A percentile compares a stretch with the other conserved stretches of the same genome.
Conservation (phyloP, 495 filamentous ascomycete species). For the Cercophora scortea region DNA sequence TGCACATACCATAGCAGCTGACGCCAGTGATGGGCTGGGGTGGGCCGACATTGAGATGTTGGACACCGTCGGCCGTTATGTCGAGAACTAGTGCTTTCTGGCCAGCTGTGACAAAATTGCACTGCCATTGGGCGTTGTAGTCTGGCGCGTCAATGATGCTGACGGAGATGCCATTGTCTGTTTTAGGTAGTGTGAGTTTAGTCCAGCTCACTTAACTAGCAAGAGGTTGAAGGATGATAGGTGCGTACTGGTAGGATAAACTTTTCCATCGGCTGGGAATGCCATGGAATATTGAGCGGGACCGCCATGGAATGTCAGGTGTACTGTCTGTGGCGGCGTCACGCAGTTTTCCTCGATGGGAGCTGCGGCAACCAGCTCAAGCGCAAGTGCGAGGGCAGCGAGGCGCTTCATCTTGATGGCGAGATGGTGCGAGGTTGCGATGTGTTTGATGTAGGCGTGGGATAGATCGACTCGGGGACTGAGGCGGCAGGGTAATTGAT, state of each 20-base stretch:
- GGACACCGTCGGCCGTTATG: constrained; percentile 9
- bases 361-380: neutral
- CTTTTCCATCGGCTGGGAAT: constrained; percentile 20
- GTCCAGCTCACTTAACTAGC: no score
- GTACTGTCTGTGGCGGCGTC: constrained; percentile 12
- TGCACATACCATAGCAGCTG: constrained; percentile 19
- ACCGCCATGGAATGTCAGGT: constrained; percentile 22
- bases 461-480: no score
- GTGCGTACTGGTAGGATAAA: constrained; percentile 15
- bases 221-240: neutral
- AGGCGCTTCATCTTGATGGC: no score
- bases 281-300: constrained; percentile 17
- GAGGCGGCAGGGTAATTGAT: no score
- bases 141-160: constrained; percentile 22
- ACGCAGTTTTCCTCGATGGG: constrained; percentile 13
- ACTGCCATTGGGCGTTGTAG: constrained; percentile 18
- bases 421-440: no score
- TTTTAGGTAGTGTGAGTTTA: no score
- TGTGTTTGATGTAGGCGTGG: no score
- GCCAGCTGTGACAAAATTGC: constrained; percentile 16
- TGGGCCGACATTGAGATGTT: constrained; percentile 22
- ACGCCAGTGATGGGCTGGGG: constrained; percentile 19
- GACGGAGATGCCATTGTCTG: constrained; percentile 19
- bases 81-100: constrained; percentile 12
- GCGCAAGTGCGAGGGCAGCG: no score